Conservation (phyloP, 352 stramenopile genomes). For the Phytophthora rubi region DNA sequence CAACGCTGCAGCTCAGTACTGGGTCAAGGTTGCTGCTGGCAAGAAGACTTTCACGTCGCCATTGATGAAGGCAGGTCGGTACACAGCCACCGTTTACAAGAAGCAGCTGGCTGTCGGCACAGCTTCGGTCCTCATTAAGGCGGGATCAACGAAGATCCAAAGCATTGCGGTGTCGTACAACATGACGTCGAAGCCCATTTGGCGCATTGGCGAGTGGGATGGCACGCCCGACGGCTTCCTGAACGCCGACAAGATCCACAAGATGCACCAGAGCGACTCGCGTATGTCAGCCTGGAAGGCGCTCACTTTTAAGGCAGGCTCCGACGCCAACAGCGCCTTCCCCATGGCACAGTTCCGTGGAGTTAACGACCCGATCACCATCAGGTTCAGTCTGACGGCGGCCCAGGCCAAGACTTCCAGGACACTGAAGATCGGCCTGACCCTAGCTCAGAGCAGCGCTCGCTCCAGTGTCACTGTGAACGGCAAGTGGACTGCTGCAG, state of each 20-base stretch:
- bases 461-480: conserved; percentile 49
- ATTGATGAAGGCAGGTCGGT: conserved; percentile 50
- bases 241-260: conserved; percentile 62
- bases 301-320: conserved; percentile 32
- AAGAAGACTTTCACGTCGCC: conserved; percentile 47
- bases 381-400: conserved; percentile 42
- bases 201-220: conserved; percentile 46
- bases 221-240: conserved; percentile 50
- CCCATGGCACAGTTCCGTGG: conserved; percentile 57
- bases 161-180: conserved; percentile 43
- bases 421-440: conserved; percentile 52
- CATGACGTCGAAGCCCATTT: conserved; percentile 37
- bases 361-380: conserved; percentile 48
- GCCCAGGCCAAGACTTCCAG: conserved; percentile 26
- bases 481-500: conserved; percentile 40
- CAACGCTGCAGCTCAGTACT: conserved; percentile 57
- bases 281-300: conserved; percentile 46
- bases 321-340: conserved; percentile 32
- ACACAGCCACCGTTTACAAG: conserved; percentile 56
- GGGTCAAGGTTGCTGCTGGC: conserved; percentile 33
- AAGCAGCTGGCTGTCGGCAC: conserved; percentile 52
- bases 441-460: conserved; percentile 47
- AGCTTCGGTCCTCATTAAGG: conserved; percentile 27
- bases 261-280: conserved; percentile 56
- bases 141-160: conserved; percentile 20